These are phyloP conservation scores for Suillus americanus DNA, from an alignment of 768 basidiomycete genomes.

Conservation along the genomic window DNA sequence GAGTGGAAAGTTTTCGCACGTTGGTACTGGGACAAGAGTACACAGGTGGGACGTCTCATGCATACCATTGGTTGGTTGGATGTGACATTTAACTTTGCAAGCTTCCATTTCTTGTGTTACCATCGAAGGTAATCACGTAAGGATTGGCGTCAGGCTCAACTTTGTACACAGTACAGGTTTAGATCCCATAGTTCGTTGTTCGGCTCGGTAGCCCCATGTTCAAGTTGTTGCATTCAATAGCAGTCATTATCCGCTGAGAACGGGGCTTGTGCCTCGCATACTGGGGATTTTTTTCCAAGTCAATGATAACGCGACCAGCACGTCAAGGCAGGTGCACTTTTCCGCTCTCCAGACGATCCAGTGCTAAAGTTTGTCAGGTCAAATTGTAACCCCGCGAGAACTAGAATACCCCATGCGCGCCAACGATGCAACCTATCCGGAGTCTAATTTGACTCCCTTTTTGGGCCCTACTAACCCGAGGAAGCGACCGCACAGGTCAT, in stretches of 20 bases:
- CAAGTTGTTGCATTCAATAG: neutral
- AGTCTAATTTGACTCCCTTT: neutral
- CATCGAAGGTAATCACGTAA: neutral
- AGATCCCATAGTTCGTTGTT: neutral
- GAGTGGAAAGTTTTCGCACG: neutral
- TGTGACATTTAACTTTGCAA: neutral
- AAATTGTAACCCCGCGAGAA: slow-evolving; percentile 3
- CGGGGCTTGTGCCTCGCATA: neutral
- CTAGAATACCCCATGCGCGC: neutral
- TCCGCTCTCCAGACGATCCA: neutral
- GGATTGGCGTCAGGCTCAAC: neutral
- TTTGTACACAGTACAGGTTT: neutral
- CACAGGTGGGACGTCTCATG: neutral
- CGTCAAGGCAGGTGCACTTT: neutral
- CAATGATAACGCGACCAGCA: neutral
- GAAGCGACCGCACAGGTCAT: slow-evolving; percentile 7
- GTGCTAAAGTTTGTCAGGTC: neutral
- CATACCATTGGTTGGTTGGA: neutral
- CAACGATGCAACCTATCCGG: neutral
- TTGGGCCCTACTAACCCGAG: neutral
- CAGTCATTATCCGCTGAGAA: neutral
- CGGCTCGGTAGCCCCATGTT: neutral
- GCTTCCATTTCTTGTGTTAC: neutral
- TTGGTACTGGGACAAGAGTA: neutral
- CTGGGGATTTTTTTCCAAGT: neutral